phyloP scores from a whole-genome alignment of 768 basidiomycete genomes.

The Hericium erinaceus region DNA sequence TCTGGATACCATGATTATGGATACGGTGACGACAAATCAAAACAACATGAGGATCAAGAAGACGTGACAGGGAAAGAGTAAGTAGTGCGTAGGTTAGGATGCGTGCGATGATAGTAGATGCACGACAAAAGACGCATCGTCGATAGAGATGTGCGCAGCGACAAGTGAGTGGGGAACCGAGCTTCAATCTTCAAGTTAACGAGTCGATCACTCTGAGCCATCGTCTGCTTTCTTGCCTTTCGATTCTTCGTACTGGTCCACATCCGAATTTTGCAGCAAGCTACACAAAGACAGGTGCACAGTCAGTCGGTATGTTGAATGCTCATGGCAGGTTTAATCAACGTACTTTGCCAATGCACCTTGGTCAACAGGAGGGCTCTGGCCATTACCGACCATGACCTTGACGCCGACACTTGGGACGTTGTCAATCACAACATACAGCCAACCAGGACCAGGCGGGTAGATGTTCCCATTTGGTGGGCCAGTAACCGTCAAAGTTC shows the following conservation, averaged over 20 bases:
- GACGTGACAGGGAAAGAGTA: not conserved
- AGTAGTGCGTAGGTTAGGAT: not conserved
- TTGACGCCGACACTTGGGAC: conserved; percentile 54
- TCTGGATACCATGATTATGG: too few relatives aligned
- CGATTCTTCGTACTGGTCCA: conserved; percentile 40
- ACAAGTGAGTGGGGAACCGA: not conserved
- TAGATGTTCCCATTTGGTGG: conserved; percentile 60
- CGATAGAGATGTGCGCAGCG: not conserved
- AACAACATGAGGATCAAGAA: not conserved
- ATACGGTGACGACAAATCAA: not conserved
- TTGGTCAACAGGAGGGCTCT: conserved; percentile 47
- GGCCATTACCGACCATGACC: conserved; percentile 63
- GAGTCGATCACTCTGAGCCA: conserved; percentile 7
- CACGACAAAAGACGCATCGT: not conserved
- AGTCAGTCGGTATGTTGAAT: not conserved
- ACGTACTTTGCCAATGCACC: conserved; percentile 51
- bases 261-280: conserved; percentile 35
- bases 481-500: conserved; percentile 46
- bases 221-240: conserved; percentile 18
- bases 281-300: too few relatives aligned
- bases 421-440: conserved; percentile 58
- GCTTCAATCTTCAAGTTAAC: not conserved
- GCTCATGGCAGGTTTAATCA: not conserved
- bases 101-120: not conserved
- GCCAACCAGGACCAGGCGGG: conserved; percentile 75